Base-by-base conservation (phyloP, 352 stramenopile genomes). In the Globisporangium abappressorium region DNA sequence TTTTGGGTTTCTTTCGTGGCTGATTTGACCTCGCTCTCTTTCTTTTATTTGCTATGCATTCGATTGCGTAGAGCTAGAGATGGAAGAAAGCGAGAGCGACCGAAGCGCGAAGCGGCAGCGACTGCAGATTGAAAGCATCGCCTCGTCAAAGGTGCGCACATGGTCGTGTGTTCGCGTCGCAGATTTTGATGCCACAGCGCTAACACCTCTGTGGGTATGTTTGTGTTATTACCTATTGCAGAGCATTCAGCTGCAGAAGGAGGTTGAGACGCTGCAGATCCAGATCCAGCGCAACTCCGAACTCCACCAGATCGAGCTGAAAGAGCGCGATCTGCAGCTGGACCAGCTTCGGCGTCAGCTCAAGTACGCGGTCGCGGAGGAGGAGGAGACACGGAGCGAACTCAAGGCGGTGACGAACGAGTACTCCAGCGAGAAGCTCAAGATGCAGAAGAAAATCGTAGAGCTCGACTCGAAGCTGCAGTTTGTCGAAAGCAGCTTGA, bases 381-480 rank as follows among this genome's bases (percentile, higher is more conserved):
- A 92, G 71, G 75, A 92, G 28, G 72, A 86, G 59, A 83, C 83
- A 18, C 78, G 84, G 24, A 72, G 78, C 49, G 82, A 95, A 69
- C 73, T 93, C 1, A 88, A 89, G 58, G 70, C 61, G 4, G 62
- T 78, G 15, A 87, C 74, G 3, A 85, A 77, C 43, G 74, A 89
- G 59, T 74, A 80, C 59, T 75, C 84, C 38, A 81, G 62, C 18
- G 81, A 91, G 65, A 87, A 87, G 59, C 70, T 94, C 24, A 59
- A 79, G 62, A 55, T 91, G 38, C 76, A 91, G 57, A 92, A 91
- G 66, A 89, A 81, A 67, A 74, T 86, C 47, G 83, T 91, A 5
- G 84, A 93, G 65, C 66, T 90, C 62, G 84, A 93, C 57, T 81
- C 85, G 9, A 81, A 90, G 63, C 58, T 95, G 43, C 70, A 82